These are phyloP conservation scores for Sclerotinia glacialis DNA, from an alignment of 2,329 filamentous ascomycete genomes.

Conservation along the genomic window DNA sequence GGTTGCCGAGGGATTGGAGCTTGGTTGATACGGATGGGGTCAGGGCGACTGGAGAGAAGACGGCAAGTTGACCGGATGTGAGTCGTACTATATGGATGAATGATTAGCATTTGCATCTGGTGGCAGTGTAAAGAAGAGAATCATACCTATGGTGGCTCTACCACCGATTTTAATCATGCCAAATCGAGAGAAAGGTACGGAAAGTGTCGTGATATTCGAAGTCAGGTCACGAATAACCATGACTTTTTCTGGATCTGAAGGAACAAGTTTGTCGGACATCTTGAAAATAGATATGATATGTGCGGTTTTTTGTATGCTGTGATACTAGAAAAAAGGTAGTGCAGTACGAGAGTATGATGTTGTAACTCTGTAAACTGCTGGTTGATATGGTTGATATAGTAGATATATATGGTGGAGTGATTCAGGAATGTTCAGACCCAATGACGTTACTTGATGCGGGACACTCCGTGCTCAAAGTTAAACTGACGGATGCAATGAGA, in stretches of 20 bases:
- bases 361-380: not conserved
- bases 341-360: not conserved
- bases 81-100: constrained; percentile 62
- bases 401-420: constrained; percentile 7
- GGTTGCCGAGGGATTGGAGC: constrained; percentile 63
- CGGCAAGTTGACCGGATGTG: constrained; percentile 71
- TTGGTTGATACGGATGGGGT: constrained; percentile 69
- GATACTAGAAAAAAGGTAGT: not conserved
- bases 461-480: not conserved
- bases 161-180: constrained; percentile 80
- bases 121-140: not conserved
- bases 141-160: constrained; percentile 75
- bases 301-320: not conserved
- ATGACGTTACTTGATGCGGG: constrained; percentile 11
- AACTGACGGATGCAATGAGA: too few species aligned
- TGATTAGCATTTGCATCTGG: constrained; percentile 14
- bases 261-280: constrained; percentile 65
- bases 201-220: constrained; percentile 73
- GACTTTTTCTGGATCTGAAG: constrained; percentile 70
- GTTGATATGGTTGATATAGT: not conserved
- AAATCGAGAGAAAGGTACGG: constrained; percentile 79
- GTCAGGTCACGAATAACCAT: constrained; percentile 89
- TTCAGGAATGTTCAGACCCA: not conserved
- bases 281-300: constrained; percentile 14
- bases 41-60: constrained; percentile 88